Evolutionary conservation across 352 stramenopile genomes (phyloP), one percentile per base, ranked within the genome.

Genomic region (Elongisporangium prolatum): DNA sequence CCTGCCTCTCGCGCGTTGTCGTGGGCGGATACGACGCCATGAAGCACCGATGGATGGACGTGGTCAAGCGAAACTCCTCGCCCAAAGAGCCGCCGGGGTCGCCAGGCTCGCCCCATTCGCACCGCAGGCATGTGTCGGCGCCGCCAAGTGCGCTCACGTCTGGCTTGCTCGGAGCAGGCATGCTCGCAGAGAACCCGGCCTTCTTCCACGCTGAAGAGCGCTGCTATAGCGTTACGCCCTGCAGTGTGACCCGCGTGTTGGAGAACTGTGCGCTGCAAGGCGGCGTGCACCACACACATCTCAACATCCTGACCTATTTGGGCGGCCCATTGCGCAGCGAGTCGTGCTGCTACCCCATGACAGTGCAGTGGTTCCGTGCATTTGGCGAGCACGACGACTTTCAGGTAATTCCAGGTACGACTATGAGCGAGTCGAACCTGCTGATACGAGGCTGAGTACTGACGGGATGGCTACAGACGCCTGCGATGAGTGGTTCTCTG

Each of bases 211-310:
- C 75, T 21, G 38, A 64, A 9, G 77, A 88, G 22, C 75, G 74
- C 21, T 91, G 81, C 62, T 70, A 84, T 28, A 86, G 61, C 48
- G 64, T 80, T 16, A 78, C 76, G 34, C 60, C 52, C 7, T 94
- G 84, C 50, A 80, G 69, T 50, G 82, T 91, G n/a, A 49, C 69
- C 11, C 72, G 71, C 51, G 75, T 94, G 21, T 72, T 94, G 3
- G 78, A 91, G 49, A 75, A 86, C 48, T 88, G 80, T 49, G 77
- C 84, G 50, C 60, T 94, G 21, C 84, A 94, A 68, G 82, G 82
- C 65, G 82, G 84, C 62, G 72, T 92, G 53, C 84, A 94, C 68
- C 84, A 94, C 74, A 90, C 84, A 28, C 80, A 94, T 60, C 74
- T 92, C 65, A 84, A 91, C 58, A 63, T 92, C 48, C 67, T 90